Evolutionary conservation across 2,329 filamentous ascomycete species (phyloP), one percentile per base, ranked within the genome.

Genomic region (Hypomyces rosellus): DNA sequence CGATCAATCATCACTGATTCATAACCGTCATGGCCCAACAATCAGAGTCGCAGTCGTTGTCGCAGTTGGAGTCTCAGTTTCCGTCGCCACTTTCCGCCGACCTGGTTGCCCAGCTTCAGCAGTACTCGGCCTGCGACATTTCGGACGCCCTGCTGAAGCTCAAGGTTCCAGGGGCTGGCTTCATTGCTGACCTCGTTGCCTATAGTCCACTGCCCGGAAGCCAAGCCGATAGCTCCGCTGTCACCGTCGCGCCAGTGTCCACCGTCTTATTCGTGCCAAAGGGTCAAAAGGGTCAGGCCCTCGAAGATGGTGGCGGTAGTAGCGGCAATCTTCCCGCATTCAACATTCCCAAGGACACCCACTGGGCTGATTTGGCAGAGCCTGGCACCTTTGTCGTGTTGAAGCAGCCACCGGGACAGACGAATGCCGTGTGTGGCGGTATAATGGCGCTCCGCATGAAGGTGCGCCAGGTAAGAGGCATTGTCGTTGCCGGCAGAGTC

Each of bases 361-460:
- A 89, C 59, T 90, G 84, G 76, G 84, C 83, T 36, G 87, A 91
- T 65, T 68, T 80, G 39, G 77, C 80, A 1, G 67, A 78, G 22
- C 69, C 75, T 0, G 77, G 74, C 7, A 85, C 81, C 1, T 74
- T 89, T 48, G 79, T 84, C 4, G 69, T 90, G 4, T 75, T 89
- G 52, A 78, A 80, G 54, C 85, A 89, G 59, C 84, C 85, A 0
- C 60, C 71, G 0, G 75, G 73, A 1, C 85, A 89, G 63, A 75
- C 74, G 46, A 88, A 86, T 65, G 86, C 86, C 5, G 76, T 88
- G 7, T 76, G 88, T 5, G 87, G 87, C n/a, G 86, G 86, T 15
- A 88, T 90, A 56, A 86, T 89, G 78, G 86, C 84, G 5, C 71
- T 78, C 30, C 74, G 86, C 16, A 86, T 89, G 77, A 81, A 82